Evolutionary conservation across 352 stramenopile species (phyloP).

Genomic region (Phytopythium ostracodes): DNA sequence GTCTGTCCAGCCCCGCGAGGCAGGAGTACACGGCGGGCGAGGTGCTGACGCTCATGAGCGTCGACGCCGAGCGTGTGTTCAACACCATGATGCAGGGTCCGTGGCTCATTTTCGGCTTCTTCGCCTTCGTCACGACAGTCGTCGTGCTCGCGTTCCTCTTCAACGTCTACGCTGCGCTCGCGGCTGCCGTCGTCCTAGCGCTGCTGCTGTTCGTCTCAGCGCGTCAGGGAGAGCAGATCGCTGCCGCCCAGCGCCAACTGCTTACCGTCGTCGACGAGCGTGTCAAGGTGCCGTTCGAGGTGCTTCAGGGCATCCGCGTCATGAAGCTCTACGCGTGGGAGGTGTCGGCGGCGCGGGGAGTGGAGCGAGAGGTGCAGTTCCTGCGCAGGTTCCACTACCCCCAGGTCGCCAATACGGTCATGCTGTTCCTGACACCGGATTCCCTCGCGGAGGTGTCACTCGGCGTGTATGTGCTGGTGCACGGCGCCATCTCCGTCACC

Average conservation of each 20-base stretch:
- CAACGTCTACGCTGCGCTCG: constrained; percentile 11
- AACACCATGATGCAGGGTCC: constrained; percentile 21
- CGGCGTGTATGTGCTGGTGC: constrained; percentile 31
- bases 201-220: constrained; percentile 10
- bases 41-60: constrained; percentile 36
- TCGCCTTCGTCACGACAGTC: constrained; percentile 22
- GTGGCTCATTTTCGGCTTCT: constrained; percentile 19
- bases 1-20: constrained; percentile 34
- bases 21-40: constrained; percentile 31
- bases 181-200: constrained; percentile 13
- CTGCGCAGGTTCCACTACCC: constrained; percentile 52
- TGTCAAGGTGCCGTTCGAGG: constrained; percentile 93
- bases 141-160: constrained; percentile 24
- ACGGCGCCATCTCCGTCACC: constrained; percentile 32
- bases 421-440: constrained; percentile 49
- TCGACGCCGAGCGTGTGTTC: constrained; percentile 38
- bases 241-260: constrained; percentile 5
- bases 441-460: constrained; percentile 20
- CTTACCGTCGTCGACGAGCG: constrained; percentile 46
- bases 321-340: constrained; percentile 91
- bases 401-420: constrained; percentile 54
- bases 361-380: constrained; percentile 39
- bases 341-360: constrained; percentile 31
- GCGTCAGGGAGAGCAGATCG: constrained; percentile 1
- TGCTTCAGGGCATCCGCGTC: constrained; percentile 83